Conservation (phyloP, 805 yeast species). For the Kregervanrija delftensis region DNA sequence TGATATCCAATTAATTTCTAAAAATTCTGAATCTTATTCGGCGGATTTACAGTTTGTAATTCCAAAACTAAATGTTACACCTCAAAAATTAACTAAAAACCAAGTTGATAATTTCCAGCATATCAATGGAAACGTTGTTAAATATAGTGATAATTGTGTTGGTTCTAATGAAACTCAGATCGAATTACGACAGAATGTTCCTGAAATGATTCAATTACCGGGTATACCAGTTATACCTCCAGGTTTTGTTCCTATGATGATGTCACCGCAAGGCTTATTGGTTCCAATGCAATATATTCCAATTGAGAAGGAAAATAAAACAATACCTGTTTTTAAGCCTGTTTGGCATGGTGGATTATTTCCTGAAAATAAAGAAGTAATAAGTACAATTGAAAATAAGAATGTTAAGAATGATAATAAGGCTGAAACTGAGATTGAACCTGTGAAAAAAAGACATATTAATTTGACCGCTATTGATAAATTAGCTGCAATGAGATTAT, state of each 20-base stretch:
- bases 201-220: constrained; percentile 17
- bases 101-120: background rate
- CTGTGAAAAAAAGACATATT: background rate
- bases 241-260: constrained; percentile 25
- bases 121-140: background rate
- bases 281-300: constrained; percentile 22
- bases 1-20: too few relatives aligned
- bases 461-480: constrained; percentile 7
- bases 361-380: background rate
- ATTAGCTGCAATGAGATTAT: constrained; percentile 13
- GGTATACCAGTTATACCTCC: constrained; percentile 20
- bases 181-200: constrained; percentile 2
- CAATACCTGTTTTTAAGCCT: constrained; percentile 3
- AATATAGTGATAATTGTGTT: background rate
- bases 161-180: background rate
- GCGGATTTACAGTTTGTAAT: too few relatives aligned
- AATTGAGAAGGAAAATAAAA: background rate
- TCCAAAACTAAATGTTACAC: too few relatives aligned
- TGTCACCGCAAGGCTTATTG: constrained; percentile 25
- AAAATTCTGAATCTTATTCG: too few relatives aligned
- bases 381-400: too few relatives aligned
- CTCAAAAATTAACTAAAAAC: background rate
- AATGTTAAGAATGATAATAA: background rate
- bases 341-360: constrained; percentile 3
- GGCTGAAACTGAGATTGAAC: too few relatives aligned